Base-by-base conservation (phyloP, 2,329 filamentous ascomycete species). In the Talaromyces verruculosus region DNA sequence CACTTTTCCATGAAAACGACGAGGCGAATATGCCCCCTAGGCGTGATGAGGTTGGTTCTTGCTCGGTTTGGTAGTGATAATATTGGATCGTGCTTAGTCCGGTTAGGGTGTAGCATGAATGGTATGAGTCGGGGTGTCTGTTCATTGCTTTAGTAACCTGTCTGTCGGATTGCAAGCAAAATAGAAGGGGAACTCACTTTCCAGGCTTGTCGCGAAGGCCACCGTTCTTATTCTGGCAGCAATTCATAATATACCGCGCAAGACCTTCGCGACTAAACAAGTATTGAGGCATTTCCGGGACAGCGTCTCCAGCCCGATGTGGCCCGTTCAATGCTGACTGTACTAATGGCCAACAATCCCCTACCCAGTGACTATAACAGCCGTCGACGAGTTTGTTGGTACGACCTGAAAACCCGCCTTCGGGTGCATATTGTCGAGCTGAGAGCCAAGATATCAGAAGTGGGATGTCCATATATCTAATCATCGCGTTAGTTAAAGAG, bases 351-450 rank as follows among this genome's bases (percentile, higher is more conserved):
- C 93, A 99, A 81, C 93, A 98, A 64, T 91, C 91, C 64, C 95
- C 95, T 39, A 97, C 90, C 95, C 95, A 99, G 79, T 97, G 94
- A 76, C 92, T 96, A 81, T 99, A 99, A 81, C 95, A 99, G 55
- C 94, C 95, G 78, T 99, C 95, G 37, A 98, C 95, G 37, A 99
- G 85, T 81, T 99, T 99, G 84, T 98, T 98, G 33, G 94, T 97
- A 71, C 95, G 90, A 68, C 95, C 95, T 47, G 92, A 91, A 75
- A 97, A 93, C 41, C 95, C 95, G 69, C 93, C 93, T 77, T 98
- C 95, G 3, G 94, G 95, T 35, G 89, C 88, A 76, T 94, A 91
- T 78, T 99, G 95, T 67, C 93, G 89, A 53, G 91, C 88, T 7
- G 92, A 94, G 45, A 99, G 86, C 93, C 95, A 99, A 67, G 89